Evolutionary conservation across 305 asterid species (phyloP).

Genomic region (Ajuga reptans): DNA sequence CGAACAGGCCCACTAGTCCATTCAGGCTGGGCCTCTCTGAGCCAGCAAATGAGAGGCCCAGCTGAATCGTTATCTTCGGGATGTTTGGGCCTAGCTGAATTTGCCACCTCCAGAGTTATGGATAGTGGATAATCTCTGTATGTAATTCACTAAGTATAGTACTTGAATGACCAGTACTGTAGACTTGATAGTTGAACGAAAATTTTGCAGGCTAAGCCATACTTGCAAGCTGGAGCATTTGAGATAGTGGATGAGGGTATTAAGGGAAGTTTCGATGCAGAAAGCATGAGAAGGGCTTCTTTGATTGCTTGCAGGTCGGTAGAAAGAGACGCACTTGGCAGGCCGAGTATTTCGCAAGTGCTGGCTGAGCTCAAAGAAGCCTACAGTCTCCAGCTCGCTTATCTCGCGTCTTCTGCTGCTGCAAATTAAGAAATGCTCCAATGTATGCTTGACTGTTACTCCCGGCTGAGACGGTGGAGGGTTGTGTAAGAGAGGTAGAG

Average conservation of each 20-base stretch:
- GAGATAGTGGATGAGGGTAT: slow-evolving; percentile 86
- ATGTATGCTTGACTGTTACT: background rate
- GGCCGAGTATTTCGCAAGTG: slow-evolving; percentile 69
- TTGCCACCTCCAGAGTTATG: background rate
- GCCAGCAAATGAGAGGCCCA: no score
- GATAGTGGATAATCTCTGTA: background rate
- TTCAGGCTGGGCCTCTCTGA: background rate
- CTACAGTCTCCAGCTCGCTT: slow-evolving; percentile 65
- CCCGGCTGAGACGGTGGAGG: background rate
- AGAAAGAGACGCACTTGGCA: slow-evolving; percentile 70
- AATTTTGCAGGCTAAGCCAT: slow-evolving; percentile 77
- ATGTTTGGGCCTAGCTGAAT: background rate
- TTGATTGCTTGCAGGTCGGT: slow-evolving; percentile 80
- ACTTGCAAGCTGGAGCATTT: slow-evolving; percentile 88
- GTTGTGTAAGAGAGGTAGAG: background rate
- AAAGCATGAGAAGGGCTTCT: slow-evolving; percentile 80
- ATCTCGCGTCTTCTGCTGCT: slow-evolving; percentile 52
- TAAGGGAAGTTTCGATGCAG: slow-evolving; percentile 62
- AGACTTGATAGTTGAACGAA: background rate
- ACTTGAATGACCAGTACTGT: background rate
- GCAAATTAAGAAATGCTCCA: slow-evolving; percentile 20
- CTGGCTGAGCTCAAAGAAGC: slow-evolving; percentile 73
- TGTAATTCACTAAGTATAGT: background rate
- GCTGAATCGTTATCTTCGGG: background rate
- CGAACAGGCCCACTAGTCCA: background rate